Base-by-base conservation (phyloP, 192 early-diverging fungal species). In the Coemansia sp. region DNA sequence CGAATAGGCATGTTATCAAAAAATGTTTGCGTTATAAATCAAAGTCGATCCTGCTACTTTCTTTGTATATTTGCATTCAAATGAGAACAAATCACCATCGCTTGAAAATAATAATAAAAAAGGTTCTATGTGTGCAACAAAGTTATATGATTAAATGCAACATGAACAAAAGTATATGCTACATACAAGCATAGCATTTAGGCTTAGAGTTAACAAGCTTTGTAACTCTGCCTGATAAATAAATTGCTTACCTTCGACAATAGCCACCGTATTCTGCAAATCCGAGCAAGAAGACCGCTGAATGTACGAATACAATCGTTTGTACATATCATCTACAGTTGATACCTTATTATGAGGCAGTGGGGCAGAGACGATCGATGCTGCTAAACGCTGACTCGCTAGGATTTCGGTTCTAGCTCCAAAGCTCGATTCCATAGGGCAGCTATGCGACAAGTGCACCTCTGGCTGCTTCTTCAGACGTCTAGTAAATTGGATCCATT, bases 291-390 rank as follows among this genome's bases (percentile, higher is more conserved):
- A n/a, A 18, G 71, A 73, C 42, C 46, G 53, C 18, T 65, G 62
- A 16, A 79, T 74, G 45, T 70, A 79, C 12, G 67, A 59, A 2
- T 66, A 45, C 9, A 79, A 61, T 46, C 49, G 59, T 25, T 25
- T 20, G 56, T 80, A 71, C 42, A 57, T 46, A 10, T 46, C 53
- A 9, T 67, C 56, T 40, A 28, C 51, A 35, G 67, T 23, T 18
- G 30, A 42, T 20, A 30, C 23, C 23, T 31, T n/a, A 43, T 57
- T 6, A 16, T 16, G 25, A 30, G 23, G 16, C 18, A 18, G 21
- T 59, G 55, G 34, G 20, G 28, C 31, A 37, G 28, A 10, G 43
- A 4, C 31, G n/a, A 18, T 15, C 29, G 7, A 39, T n/a, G 72
- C 18, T 21, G 52, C 46, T 1, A 72, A 65, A 26, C 74, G 72